Evolutionary conservation across 805 yeast species (phyloP), one percentile per base, ranked within the genome.

Genomic region (Sungouiozyma ichnusensis): DNA sequence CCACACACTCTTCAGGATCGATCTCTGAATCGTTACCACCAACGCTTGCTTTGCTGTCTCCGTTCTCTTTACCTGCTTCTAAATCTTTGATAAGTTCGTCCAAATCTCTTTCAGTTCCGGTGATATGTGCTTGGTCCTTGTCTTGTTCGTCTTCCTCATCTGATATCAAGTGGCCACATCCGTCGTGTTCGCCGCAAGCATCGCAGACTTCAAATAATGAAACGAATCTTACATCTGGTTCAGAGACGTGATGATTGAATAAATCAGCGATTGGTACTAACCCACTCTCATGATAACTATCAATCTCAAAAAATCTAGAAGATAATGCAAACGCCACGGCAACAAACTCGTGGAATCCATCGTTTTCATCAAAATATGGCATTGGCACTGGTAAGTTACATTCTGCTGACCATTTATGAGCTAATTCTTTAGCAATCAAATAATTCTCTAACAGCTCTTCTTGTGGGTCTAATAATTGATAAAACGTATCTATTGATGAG

Each of bases 191-290:
- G 14, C 81, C 81, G 54, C 82, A 77, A 15, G 53, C 47, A 7
- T 51, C 65, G 53, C 82, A 76, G 2, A 75, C 82, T 20, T 72
- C 73, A 34, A 58, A 72, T 3, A 69, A 46, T 3, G 79, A 65
- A 44, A 76, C 82, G 54, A 86, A 85, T 60, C 79, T 81, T 8
- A 79, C 86, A 50, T 74, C 69, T 46, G 84, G 87, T 4, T 63
- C 53, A 1, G 60, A 77, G 13, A 63, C 70, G 4, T 69, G 58
- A 55, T 87, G 96, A 50, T 88, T 88, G 63, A 87, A 85, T 31
- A 90, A 64, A 62, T 88, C 95, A 0, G 96, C 97, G 14, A 87
- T 85, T 0, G 97, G 96, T 18, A 88, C 95, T 39, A 90, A 64
- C 0, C 84, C 85, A 24, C 80, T 68, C 27, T 78, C 83, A 51